These are phyloP conservation scores for Sporothrix sp. DNA, from an alignment of 2,329 filamentous ascomycete genomes.

Conservation along the genomic window DNA sequence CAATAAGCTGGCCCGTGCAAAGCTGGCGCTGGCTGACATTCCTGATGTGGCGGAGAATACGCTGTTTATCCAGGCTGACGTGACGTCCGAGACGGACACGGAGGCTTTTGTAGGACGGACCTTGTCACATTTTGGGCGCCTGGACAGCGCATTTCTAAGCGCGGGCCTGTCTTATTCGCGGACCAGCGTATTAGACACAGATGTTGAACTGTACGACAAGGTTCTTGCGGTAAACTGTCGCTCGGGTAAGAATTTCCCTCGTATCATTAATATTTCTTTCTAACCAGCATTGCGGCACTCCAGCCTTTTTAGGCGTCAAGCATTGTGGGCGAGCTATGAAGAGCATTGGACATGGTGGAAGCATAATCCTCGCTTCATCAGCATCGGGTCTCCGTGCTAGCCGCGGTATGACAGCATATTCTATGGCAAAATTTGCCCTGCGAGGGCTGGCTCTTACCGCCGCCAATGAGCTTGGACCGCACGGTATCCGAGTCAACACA, in stretches of 20 bases:
- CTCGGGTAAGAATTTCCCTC: background rate
- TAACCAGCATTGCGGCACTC: background rate
- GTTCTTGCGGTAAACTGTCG: background rate
- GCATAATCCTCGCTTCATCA: conserved; percentile 2
- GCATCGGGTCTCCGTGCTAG: background rate
- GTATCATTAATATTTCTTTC: background rate
- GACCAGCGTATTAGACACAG: background rate
- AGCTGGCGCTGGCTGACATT: background rate
- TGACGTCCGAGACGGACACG: background rate
- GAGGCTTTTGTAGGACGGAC: background rate
- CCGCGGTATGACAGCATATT: background rate
- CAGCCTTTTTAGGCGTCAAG: background rate
- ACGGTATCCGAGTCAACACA: background rate
- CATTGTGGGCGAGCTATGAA: background rate
- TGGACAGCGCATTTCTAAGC: background rate
- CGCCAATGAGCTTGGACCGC: background rate
- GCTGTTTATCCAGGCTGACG: background rate
- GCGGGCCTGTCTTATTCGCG: background rate
- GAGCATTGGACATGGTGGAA: background rate
- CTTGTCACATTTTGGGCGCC: background rate
- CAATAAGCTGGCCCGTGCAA: background rate
- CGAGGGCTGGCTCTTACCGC: background rate
- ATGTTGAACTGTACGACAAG: background rate
- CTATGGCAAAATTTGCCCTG: conserved; percentile 1
- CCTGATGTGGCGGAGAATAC: background rate